These are phyloP conservation scores for Metschnikowia peoriensis DNA, from an alignment of 805 yeast genomes.

Conservation along the genomic window DNA sequence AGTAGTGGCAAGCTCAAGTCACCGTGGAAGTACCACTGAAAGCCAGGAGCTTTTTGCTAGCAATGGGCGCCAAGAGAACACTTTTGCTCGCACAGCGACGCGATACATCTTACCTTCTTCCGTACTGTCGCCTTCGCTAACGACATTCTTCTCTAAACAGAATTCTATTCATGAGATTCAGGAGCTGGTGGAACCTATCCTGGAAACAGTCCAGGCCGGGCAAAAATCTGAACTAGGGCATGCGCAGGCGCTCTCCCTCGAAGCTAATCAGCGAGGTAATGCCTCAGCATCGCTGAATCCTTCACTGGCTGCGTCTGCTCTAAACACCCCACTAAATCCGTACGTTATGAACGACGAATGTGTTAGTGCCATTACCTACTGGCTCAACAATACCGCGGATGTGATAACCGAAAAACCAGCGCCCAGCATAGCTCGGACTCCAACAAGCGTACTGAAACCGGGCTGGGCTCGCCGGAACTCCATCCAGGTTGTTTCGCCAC, in stretches of 20 bases:
- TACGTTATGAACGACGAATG: constrained; percentile 40
- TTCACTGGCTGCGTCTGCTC: not conserved
- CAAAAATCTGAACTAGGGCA: too few species aligned
- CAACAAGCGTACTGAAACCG: constrained; percentile 31
- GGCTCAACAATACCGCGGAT: constrained; percentile 24
- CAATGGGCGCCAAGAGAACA: not conserved
- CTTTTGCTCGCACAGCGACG: not conserved
- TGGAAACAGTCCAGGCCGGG: not conserved
- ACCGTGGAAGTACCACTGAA: too few species aligned
- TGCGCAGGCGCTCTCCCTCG: not conserved
- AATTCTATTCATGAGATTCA: not conserved
- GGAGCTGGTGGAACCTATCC: not conserved
- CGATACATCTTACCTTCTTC: constrained; percentile 16
- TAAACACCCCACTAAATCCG: constrained; percentile 12
- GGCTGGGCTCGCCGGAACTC: constrained; percentile 17
- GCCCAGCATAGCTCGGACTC: constrained; percentile 21
- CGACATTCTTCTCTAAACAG: constrained; percentile 13
- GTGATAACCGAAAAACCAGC: constrained; percentile 18
- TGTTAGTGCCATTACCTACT: constrained; percentile 36
- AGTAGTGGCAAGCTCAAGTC: too few species aligned
- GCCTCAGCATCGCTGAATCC: not conserved
- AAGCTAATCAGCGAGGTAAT: not conserved
- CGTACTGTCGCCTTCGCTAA: constrained; percentile 16
- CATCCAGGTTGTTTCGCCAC: constrained; percentile 12
- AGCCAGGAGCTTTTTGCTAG: too few species aligned